These are phyloP conservation scores for Exophiala aquamarina DNA, from an alignment of 2,329 filamentous ascomycete genomes.

Conservation along the genomic window DNA sequence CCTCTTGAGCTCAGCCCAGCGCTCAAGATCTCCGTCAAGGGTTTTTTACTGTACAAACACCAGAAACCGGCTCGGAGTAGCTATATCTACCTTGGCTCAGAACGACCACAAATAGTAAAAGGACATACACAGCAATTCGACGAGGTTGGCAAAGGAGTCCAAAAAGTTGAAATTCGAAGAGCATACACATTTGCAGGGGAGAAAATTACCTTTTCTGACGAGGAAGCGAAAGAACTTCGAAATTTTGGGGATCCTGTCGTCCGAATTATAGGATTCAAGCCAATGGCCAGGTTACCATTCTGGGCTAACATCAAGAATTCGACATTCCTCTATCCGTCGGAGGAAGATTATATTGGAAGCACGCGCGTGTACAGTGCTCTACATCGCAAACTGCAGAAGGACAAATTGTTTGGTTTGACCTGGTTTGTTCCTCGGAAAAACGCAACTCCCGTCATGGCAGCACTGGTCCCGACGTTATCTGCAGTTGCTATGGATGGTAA, in stretches of 20 bases:
- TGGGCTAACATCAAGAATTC: constrained; percentile 88
- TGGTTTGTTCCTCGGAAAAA: constrained; percentile 88
- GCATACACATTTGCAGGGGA: constrained; percentile 96
- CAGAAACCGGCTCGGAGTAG: constrained; percentile 79
- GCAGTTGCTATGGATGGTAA: constrained; percentile 16
- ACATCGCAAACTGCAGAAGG: constrained; percentile 78
- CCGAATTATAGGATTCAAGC: constrained; percentile 92
- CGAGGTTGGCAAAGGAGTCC: constrained; percentile 69
- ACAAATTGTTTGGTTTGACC: constrained; percentile 78
- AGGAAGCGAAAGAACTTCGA: constrained; percentile 76
- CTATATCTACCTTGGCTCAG: constrained; percentile 86
- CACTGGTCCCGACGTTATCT: constrained; percentile 63
- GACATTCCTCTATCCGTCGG: constrained; percentile 90
- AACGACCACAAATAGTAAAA: constrained; percentile 75
- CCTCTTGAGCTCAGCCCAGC: constrained; percentile 83
- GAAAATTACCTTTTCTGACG: constrained; percentile 78
- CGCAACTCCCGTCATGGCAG: constrained; percentile 74
- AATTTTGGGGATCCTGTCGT: constrained; percentile 81
- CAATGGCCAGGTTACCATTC: constrained; percentile 67
- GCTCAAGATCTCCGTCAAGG: constrained; percentile 85
- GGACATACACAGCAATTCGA: constrained; percentile 73
- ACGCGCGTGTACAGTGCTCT: constrained; percentile 89
- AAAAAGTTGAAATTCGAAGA: constrained; percentile 80
- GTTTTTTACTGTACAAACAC: constrained; percentile 83
- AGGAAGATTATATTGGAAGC: constrained; percentile 85